Percentiles rank a stretch among this genome's conserved stretches.
Evolutionary conservation across 1,284 basidiomycete species (phyloP).

Genomic region (Neolentinus lepideus): DNA sequence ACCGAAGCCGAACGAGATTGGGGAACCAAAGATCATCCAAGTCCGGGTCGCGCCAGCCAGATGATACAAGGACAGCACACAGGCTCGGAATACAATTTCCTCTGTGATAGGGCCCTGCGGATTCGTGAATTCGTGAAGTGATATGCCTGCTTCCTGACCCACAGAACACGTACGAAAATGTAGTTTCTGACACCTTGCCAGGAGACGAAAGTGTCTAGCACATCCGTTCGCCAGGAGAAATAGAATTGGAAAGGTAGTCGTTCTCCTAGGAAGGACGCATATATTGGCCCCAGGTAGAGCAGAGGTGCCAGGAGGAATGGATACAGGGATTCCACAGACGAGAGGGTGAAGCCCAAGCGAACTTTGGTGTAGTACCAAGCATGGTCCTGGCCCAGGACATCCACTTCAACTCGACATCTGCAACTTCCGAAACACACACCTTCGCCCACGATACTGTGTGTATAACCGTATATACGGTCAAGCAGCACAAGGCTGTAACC

Average conservation of each 20-base stretch:
- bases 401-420: not conserved
- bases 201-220: constrained; percentile 35
- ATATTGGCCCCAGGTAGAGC: constrained; percentile 84
- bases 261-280: constrained; percentile 47
- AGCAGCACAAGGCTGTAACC: constrained; percentile 48
- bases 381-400: not conserved
- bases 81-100: constrained; percentile 88
- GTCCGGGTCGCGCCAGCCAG: constrained; percentile 50
- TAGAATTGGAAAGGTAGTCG: constrained; percentile 57
- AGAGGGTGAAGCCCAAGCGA: constrained; percentile 25
- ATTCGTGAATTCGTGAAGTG: not conserved
- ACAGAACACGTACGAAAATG: constrained; percentile 50
- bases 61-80: constrained; percentile 70
- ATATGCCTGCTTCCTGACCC: not conserved
- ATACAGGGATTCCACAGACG: constrained; percentile 19
- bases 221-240: constrained; percentile 37
- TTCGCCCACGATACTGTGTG: constrained; percentile 13
- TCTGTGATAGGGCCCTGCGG: constrained; percentile 84
- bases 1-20: constrained; percentile 88
- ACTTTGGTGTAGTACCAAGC: constrained; percentile 14
- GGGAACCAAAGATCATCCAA: constrained; percentile 73
- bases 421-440: constrained; percentile 12
- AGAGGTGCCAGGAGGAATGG: constrained; percentile 69
- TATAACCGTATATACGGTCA: constrained; percentile 22
- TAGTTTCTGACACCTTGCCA: constrained; percentile 72